A percentile compares a stretch with the other conserved stretches of the same genome.
phyloP scores from a whole-genome alignment of 768 basidiomycete genomes.

The Leccinum broughii region DNA sequence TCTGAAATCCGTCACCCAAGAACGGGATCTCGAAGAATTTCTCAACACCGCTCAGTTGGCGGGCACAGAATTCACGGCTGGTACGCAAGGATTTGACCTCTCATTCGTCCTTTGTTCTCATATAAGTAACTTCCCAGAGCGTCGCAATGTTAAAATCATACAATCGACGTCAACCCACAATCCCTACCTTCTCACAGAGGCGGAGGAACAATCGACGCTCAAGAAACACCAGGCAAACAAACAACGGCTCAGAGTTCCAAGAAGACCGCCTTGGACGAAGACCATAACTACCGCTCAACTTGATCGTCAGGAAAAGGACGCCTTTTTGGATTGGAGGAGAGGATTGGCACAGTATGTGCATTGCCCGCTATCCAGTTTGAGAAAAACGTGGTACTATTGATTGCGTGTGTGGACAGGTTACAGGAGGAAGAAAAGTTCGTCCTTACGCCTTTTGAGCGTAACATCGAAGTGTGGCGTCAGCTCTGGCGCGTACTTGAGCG shows the following conservation, averaged over 20 bases:
- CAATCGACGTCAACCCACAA: slow-evolving; percentile 63
- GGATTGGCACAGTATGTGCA: slow-evolving; percentile 81
- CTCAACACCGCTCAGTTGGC: slow-evolving; percentile 93
- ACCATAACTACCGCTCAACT: slow-evolving; percentile 73
- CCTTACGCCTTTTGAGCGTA: slow-evolving; percentile 96
- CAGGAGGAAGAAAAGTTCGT: slow-evolving; percentile 86
- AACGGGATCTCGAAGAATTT: slow-evolving; percentile 94
- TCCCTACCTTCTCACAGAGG: slow-evolving; percentile 79
- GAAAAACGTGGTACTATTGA: neutral
- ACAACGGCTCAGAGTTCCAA: slow-evolving; percentile 78
- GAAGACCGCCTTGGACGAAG: slow-evolving; percentile 88
- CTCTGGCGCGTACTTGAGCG: slow-evolving; percentile 96
- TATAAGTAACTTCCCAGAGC: slow-evolving; percentile 45
- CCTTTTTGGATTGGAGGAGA: slow-evolving; percentile 92
- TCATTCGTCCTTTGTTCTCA: slow-evolving; percentile 4
- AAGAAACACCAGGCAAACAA: slow-evolving; percentile 74
- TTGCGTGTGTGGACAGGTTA: slow-evolving; percentile 47
- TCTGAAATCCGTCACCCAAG: slow-evolving; percentile 92
- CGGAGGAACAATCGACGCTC: slow-evolving; percentile 78
- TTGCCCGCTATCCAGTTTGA: neutral
- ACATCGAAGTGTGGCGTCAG: slow-evolving; percentile 98
- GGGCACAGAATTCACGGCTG: slow-evolving; percentile 94
- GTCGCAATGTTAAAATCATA: slow-evolving; percentile 78
- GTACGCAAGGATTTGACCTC: slow-evolving; percentile 42
- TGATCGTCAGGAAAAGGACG: slow-evolving; percentile 85